phyloP scores from a whole-genome alignment of 2,329 filamentous ascomycete genomes.

The Cyphellophora europaea region DNA sequence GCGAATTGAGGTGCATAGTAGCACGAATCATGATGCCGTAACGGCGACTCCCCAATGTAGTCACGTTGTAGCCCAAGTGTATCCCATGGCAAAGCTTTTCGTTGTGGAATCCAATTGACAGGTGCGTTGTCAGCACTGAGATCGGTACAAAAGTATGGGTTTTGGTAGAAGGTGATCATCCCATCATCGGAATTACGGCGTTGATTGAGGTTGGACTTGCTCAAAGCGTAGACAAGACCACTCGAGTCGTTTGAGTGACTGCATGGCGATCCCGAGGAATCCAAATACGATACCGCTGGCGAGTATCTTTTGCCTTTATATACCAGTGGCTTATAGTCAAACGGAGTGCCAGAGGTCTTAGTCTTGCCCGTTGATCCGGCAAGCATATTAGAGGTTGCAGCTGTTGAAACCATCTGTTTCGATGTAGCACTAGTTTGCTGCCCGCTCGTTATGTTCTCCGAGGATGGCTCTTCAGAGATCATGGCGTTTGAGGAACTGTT shows the following conservation, averaged over 20 bases:
- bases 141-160: slow-evolving; percentile 72
- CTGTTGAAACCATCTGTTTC: slow-evolving; percentile 2
- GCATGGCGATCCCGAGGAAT: slow-evolving; percentile 40
- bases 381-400: slow-evolving; percentile 2
- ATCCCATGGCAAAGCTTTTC: slow-evolving; percentile 3
- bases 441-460: slow-evolving; percentile 9
- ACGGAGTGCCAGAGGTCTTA: slow-evolving; percentile 6
- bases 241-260: slow-evolving; percentile 38
- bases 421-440: slow-evolving; percentile 4
- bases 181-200: slow-evolving; percentile 46
- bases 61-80: slow-evolving; percentile 8
- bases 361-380: not conserved
- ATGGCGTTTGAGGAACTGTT: slow-evolving; percentile 32
- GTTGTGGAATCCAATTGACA: slow-evolving; percentile 6
- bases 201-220: slow-evolving; percentile 39
- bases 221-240: slow-evolving; percentile 35
- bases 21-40: slow-evolving; percentile 13
- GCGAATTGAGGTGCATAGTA: slow-evolving; percentile 12
- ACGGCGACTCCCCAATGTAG: slow-evolving; percentile 6
- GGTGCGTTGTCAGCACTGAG: slow-evolving; percentile 35
- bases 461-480: slow-evolving; percentile 19
- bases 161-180: slow-evolving; percentile 75
- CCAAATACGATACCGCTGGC: slow-evolving; percentile 34
- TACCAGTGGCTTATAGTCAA: slow-evolving; percentile 38
- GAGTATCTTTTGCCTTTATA: slow-evolving; percentile 33